phyloP scores from a whole-genome alignment of 768 basidiomycete species.

The Mycena vulgaris region DNA sequence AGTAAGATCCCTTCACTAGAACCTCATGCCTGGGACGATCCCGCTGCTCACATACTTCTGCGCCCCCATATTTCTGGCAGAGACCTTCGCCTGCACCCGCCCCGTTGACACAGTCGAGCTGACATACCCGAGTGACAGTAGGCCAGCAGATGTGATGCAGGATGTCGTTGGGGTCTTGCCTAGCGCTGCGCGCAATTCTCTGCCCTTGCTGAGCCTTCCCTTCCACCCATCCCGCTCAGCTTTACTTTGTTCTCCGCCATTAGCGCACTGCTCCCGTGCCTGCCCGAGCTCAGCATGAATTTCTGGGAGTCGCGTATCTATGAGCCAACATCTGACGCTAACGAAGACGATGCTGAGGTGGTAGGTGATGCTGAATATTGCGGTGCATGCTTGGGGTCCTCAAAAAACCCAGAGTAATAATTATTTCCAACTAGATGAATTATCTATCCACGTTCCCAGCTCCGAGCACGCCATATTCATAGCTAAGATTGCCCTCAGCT shows the following conservation, averaged over 20 bases:
- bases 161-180: background rate
- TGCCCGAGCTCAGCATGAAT: background rate
- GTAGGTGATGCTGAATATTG: too few species aligned
- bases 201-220: background rate
- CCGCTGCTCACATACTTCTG: background rate
- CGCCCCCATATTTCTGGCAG: background rate
- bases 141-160: background rate
- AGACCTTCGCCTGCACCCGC: background rate
- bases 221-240: background rate
- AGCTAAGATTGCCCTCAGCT: background rate
- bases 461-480: background rate
- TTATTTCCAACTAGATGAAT: background rate
- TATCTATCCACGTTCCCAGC: background rate
- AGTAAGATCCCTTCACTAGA: background rate
- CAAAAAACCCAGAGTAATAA: background rate
- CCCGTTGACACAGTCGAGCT: background rate
- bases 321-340: too few species aligned
- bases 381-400: background rate
- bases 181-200: background rate
- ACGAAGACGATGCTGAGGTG: too few species aligned
- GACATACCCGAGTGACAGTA: background rate
- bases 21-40: background rate
- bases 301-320: too few species aligned
- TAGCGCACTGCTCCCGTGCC: background rate
- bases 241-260: background rate